phyloP scores from a whole-genome alignment of 2,329 filamentous ascomycete species.

The Endocalyx cinctus region DNA sequence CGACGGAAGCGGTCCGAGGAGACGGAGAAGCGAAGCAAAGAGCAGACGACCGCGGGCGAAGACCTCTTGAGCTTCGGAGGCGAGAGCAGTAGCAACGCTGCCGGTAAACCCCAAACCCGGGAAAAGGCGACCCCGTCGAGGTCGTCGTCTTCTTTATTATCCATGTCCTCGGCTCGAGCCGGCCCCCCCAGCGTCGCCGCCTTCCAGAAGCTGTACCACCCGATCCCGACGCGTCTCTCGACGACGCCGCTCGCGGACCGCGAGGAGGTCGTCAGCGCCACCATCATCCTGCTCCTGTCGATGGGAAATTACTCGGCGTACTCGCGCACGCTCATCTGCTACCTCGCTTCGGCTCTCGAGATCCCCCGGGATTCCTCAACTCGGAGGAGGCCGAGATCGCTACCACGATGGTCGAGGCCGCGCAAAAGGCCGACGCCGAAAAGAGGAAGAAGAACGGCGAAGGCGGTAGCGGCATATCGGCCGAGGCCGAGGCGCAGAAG shows the following conservation, averaged over 20 bases:
- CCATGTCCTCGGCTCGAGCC: constrained; percentile 5
- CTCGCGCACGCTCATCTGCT: constrained; percentile 63
- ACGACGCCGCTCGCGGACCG: constrained; percentile 55
- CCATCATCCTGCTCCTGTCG: constrained; percentile 66
- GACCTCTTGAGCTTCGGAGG: constrained; percentile 29
- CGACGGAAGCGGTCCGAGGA: constrained; percentile 40
- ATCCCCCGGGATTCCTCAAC: constrained; percentile 59
- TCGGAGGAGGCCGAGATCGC: constrained; percentile 73
- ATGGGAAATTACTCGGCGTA: constrained; percentile 71
- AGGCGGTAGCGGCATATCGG: too few relatives aligned
- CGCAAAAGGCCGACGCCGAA: constrained; percentile 41
- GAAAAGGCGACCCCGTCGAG: not conserved
- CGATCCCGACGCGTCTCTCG: constrained; percentile 49
- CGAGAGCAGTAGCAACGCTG: not conserved
- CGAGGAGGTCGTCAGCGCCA: constrained; percentile 61
- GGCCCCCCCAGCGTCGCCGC: constrained; percentile 27
- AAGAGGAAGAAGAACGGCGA: constrained; percentile 34
- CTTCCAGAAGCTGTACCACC: constrained; percentile 49
- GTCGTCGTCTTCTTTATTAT: not conserved
- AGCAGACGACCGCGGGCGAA: constrained; percentile 31
- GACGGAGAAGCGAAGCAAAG: constrained; percentile 32
- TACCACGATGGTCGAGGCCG: constrained; percentile 66
- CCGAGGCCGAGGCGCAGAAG: constrained; percentile 71
- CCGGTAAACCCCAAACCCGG: constrained; percentile 1
- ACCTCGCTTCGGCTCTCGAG: constrained; percentile 62